phyloP scores from a whole-genome alignment of 192 early-diverging fungal species.

The Backusella parvicylindrica region DNA sequence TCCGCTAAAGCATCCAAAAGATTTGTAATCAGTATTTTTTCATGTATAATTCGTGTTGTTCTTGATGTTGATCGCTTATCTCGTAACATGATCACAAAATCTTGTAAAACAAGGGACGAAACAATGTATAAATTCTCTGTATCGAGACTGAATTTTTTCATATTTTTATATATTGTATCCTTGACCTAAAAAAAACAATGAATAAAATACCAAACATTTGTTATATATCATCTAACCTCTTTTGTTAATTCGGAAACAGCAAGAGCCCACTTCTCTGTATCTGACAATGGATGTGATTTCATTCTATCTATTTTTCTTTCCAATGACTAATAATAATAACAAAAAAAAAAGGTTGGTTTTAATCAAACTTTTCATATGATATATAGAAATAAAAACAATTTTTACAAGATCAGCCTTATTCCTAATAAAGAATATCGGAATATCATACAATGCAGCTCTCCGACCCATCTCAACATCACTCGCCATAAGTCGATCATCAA shows the following conservation, averaged over 20 bases:
- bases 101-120: slow-evolving; percentile 18
- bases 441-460: background rate
- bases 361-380: background rate
- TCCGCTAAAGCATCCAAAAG: background rate
- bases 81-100: slow-evolving; percentile 15
- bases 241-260: background rate
- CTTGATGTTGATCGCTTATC: background rate
- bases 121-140: slow-evolving; percentile 16
- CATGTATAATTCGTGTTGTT: background rate
- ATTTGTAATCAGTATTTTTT: background rate
- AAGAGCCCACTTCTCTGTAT: background rate
- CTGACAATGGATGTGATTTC: background rate
- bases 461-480: slow-evolving; percentile 17
- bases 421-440: slow-evolving; percentile 10
- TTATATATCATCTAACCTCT: background rate
- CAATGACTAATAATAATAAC: too few relatives aligned
- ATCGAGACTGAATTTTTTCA: slow-evolving; percentile 10
- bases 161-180: slow-evolving; percentile 9
- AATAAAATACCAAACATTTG: too few relatives aligned
- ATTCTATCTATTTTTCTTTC: background rate
- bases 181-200: slow-evolving; percentile 1
- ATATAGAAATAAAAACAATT: background rate
- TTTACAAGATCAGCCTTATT: slow-evolving; percentile 22
- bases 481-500: slow-evolving; percentile 18
- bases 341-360: too few relatives aligned